Evolutionary conservation across 108 stramenopile species (phyloP), one percentile per base, ranked within the genome.

Genomic region (Conticribra guillardii): DNA sequence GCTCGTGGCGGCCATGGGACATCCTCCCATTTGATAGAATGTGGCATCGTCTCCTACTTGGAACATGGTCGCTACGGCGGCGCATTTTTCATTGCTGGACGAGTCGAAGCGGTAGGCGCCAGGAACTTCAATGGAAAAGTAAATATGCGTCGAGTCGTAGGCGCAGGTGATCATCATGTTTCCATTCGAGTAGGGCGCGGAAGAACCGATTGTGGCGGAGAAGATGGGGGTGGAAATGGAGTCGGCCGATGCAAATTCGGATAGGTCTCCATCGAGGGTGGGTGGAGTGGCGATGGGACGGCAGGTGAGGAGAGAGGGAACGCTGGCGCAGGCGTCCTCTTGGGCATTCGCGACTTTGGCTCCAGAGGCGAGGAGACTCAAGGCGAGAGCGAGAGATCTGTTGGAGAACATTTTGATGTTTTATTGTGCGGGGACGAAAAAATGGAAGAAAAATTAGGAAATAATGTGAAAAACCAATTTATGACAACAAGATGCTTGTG

Each of bases 31-130:
- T 45, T 71, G 65, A n/a, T 60, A 62, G 3, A 69, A 48, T 1
- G 28, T 50, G 7, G 80, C 80, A 0, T 76, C 46, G 11, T 22
- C 28, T 9, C 80, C 80, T 19, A 76, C 67, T 44, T 81, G 69
- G 74, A 76, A 76, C 80, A 81, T 81, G 46, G 61, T 59, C 17
- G 61, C 60, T 18, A 81, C 31, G 22, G 80, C 46, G 19, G 80
- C 69, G 34, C 74, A 76, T 29, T 46, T 16, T 5, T 81, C 49
- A 26, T 81, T 50, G 31, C 63, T 46, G 15, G 54, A 23, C 46
- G 61, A 0, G 41, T 60, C 51, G 52, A 81, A 81, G 15, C 54
- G 37, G 26, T 71, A 81, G 15, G 23, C 21, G 15, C 74, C 80
- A 0, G 80, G 74, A 31, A 71, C 17, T 28, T 76, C 54, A 17